Conservation (phyloP, 2,329 filamentous ascomycete genomes). For the Rasamsonia emersonii region DNA sequence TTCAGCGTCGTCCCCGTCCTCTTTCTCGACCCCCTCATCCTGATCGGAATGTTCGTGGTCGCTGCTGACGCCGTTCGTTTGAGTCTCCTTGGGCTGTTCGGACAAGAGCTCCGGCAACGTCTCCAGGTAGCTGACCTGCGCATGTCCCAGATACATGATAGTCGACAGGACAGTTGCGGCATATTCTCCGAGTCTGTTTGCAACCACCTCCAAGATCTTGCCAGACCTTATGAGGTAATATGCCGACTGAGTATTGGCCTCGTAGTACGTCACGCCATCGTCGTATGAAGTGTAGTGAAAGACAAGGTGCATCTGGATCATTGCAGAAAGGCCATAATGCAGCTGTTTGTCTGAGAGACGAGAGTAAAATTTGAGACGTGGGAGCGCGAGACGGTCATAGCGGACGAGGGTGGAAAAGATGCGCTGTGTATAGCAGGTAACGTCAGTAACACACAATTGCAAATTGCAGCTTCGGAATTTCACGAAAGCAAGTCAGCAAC, state of each 20-base stretch:
- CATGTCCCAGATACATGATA: conserved; percentile 68
- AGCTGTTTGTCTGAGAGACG: conserved; percentile 66
- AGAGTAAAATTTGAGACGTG: conserved; percentile 62
- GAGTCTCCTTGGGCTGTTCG: conserved; percentile 6
- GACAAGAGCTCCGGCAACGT: conserved; percentile 27
- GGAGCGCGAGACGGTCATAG: conserved; percentile 66
- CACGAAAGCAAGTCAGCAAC: conserved; percentile 3
- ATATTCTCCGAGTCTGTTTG: conserved; percentile 63
- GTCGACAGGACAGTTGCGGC: conserved; percentile 68
- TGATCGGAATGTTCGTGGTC: conserved; percentile 9
- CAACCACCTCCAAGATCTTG: conserved; percentile 69
- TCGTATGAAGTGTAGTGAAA: conserved; percentile 61
- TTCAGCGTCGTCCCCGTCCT: conserved; percentile 17
- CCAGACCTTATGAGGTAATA: conserved; percentile 76
- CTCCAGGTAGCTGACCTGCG: conserved; percentile 44
- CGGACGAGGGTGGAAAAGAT: conserved; percentile 73
- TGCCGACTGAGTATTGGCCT: conserved; percentile 69
- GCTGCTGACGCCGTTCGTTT: conserved; percentile 16
- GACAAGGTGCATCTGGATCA: conserved; percentile 82
- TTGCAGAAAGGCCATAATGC: conserved; percentile 70
- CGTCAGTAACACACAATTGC: too few relatives aligned
- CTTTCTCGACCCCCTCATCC: conserved; percentile 8
- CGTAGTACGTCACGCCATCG: conserved; percentile 63
- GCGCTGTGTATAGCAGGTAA: too few relatives aligned
- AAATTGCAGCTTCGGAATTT: too few relatives aligned